Evolutionary conservation across 2,329 filamentous ascomycete species (phyloP), one percentile per base, ranked within the genome.

Genomic region (Xylaria sp.): DNA sequence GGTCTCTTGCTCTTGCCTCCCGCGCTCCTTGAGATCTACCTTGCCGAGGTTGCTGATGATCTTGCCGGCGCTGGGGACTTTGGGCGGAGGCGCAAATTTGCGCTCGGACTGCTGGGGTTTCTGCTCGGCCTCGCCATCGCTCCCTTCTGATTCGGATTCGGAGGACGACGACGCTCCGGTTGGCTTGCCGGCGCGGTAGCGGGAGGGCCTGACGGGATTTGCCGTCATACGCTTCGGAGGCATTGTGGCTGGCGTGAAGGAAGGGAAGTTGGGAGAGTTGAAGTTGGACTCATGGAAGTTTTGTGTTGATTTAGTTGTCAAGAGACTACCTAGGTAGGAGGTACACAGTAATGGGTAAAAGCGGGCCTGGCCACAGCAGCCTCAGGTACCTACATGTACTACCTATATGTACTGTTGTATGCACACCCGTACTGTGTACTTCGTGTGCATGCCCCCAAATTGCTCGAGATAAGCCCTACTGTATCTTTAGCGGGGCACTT

Each of bases 171-270:
- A 75, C 56, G 77, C 80, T 7, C 77, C 82, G 2, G 80, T 76
- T 16, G 87, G 78, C 72, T 97, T 97, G 62, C 94, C 93, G 16
- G 93, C 88, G 54, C 92, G 87, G 67, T 97, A 89, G 52, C 94
- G 89, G 63, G 87, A 84, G 20, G 91, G 90, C 70, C 86, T 87
- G 54, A 88, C 76, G 2, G 91, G 92, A 69, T 97, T 96, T 59
- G 92, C 92, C 59, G 93, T 97, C 90, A 97, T 96, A 67, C 90
- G 89, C 71, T 90, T 92, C 11, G 87, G 85, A 57, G 89, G 87
- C 81, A 83, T 84, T 29, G 42, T 66, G 40, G 45, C 39, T 2
- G 53, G 51, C 38, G 44, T 48, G 42, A 16, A 43, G 16, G 8
- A 29, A 19, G 22, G 17, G 19, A 40, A 16, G 13, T n/a, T 48